Base-by-base conservation (phyloP, 306 rosid genomes). In the Ochetophila trinervis region DNA sequence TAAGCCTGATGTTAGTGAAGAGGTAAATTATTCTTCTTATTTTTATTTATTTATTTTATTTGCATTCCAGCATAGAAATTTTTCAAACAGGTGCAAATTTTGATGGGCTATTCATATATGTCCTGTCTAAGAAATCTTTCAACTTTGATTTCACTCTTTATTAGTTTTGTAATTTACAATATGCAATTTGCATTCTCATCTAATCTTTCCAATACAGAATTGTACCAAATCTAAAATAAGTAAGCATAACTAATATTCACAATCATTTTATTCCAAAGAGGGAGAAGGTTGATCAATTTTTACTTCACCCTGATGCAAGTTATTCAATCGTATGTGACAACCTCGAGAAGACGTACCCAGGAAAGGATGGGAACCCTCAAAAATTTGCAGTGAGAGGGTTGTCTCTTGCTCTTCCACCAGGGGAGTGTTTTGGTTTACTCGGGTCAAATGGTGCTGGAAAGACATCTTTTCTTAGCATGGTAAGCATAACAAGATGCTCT, bases 401-500 rank as follows among this genome's bases (percentile, higher is more conserved):
- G 77, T 92, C 96, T 55, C 95, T 92, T 78, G 95, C 95, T 66
- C 76, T 92, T 79, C 85, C 95, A 65, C 87, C 76, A 59, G 96
- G 96, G 24, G 96, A 89, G 65, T 92, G 98, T 82, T 92, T 92
- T 66, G 96, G 98, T 65, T 89, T 89, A 90, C 96, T 92, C 60
- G 98, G 98, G 53, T 96, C 96, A 24, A 92, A 92, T 42, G 98
- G 98, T 63, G 98, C 98, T 7, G 96, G 96, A 56, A 92, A 92
- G 78, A 92, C 98, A 63, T 89, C 98, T 69, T 92, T 89, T 79
- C 89, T 92, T 76, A 92, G 68, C 20, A 70, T 50, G 54, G 54
- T 50, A 2, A 50, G 54, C 13, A 37, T 10, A 37, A 1, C 37
- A 30, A 36, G 45, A 47, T 30, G 50, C 27, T 45, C 18, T 56